phyloP scores from a whole-genome alignment of 805 yeast genomes.

The Teunomyces lycoperdinae region DNA sequence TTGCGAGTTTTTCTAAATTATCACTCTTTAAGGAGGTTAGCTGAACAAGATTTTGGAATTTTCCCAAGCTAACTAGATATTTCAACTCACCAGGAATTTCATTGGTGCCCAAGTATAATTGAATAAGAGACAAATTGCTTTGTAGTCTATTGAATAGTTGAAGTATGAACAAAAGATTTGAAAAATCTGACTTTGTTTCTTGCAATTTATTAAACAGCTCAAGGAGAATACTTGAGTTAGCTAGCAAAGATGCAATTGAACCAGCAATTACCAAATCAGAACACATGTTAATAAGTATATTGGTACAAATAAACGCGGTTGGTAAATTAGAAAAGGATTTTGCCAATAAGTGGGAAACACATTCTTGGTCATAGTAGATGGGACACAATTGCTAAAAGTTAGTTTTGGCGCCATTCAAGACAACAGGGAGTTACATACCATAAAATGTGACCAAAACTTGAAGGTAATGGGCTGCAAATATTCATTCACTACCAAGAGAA shows the following conservation, averaged over 20 bases:
- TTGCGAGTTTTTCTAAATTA: not conserved
- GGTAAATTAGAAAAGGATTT: not conserved
- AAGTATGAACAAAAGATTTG: not conserved
- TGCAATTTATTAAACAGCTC: not conserved
- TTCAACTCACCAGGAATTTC: not conserved
- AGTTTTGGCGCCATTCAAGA: not conserved
- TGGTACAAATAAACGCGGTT: not conserved
- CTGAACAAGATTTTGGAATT: not conserved
- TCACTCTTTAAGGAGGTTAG: not conserved
- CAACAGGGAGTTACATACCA: not conserved
- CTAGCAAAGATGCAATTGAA: not conserved
- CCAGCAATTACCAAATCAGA: not conserved
- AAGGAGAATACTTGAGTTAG: not conserved
- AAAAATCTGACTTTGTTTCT: not conserved
- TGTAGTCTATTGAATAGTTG: not conserved
- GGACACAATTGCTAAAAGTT: constrained; percentile 1
- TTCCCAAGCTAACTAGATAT: not conserved
- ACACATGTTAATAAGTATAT: not conserved
- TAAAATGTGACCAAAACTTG: not conserved
- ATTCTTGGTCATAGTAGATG: not conserved
- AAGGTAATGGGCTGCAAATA: not conserved
- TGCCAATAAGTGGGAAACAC: not conserved
- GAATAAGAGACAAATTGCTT: not conserved
- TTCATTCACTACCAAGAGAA: not conserved
- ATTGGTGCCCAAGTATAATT: not conserved